A percentile compares a stretch with the other conserved stretches of the same genome.
These are phyloP conservation scores for Rhynchosporium secalis DNA, from an alignment of 2,329 filamentous ascomycete genomes.

Conservation along the genomic window DNA sequence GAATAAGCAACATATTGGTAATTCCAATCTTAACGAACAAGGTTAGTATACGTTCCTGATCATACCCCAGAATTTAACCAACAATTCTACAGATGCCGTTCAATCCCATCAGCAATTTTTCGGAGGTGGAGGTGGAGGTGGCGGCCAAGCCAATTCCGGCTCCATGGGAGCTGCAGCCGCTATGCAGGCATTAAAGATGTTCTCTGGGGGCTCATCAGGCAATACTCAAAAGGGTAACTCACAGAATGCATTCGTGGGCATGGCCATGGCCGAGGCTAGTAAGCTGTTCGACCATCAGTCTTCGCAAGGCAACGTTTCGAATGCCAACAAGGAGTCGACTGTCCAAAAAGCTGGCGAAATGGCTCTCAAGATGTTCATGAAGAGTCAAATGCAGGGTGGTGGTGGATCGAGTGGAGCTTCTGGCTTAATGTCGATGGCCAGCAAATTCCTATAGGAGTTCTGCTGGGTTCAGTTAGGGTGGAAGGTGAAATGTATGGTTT, in stretches of 20 bases:
- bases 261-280: conserved; percentile 86
- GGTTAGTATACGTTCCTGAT: conserved; percentile 30
- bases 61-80: background rate
- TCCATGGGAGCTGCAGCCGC: conserved; percentile 72
- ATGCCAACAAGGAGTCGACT: conserved; percentile 76
- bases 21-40: conserved; percentile 59
- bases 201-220: conserved; percentile 57
- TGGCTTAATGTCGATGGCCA: conserved; percentile 53
- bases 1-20: conserved; percentile 50
- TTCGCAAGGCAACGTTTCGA: conserved; percentile 52
- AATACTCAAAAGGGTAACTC: conserved; percentile 50
- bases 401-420: conserved; percentile 42
- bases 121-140: conserved; percentile 50
- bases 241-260: conserved; percentile 77
- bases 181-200: conserved; percentile 80
- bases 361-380: conserved; percentile 85
- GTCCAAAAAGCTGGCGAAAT: conserved; percentile 79
- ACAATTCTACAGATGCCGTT: conserved; percentile 56
- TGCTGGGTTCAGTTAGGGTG: background rate
- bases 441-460: conserved; percentile 54
- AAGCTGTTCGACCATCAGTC: conserved; percentile 65
- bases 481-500: background rate
- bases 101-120: conserved; percentile 77
- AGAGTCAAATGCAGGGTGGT: conserved; percentile 63
- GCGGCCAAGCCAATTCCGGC: conserved; percentile 47